Evolutionary conservation across 805 yeast species (phyloP).

Genomic region (Maudiozyma bulderi): DNA sequence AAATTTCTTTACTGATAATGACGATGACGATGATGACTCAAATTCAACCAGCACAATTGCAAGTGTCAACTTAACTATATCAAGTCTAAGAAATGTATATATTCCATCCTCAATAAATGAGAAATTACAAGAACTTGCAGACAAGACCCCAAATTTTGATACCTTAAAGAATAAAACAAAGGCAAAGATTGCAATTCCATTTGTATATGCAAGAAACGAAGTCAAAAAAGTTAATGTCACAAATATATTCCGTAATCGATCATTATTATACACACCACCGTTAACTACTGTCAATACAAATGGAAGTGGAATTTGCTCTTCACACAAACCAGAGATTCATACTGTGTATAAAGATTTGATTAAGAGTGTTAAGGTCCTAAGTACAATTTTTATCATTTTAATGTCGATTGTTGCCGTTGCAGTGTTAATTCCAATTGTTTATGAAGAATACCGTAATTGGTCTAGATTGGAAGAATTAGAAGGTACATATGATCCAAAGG

Average conservation of each 20-base stretch:
- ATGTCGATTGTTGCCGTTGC: slow-evolving; percentile 35
- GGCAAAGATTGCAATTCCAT: slow-evolving; percentile 48
- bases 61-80: slow-evolving; percentile 50
- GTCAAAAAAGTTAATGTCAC: slow-evolving; percentile 30
- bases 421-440: slow-evolving; percentile 35
- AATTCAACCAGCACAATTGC: slow-evolving; percentile 21
- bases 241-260: slow-evolving; percentile 11
- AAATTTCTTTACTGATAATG: slow-evolving; percentile 43
- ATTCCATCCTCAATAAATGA: slow-evolving; percentile 59
- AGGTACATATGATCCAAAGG: background rate
- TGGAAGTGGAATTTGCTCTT: slow-evolving; percentile 32
- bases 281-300: slow-evolving; percentile 11
- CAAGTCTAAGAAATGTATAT: slow-evolving; percentile 43
- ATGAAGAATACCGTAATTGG: slow-evolving; percentile 43
- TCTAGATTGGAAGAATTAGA: slow-evolving; percentile 32
- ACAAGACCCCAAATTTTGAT: slow-evolving; percentile 55
- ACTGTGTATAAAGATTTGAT: slow-evolving; percentile 29
- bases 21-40: slow-evolving; percentile 29
- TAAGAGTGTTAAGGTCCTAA: slow-evolving; percentile 27
- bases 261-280: slow-evolving; percentile 35
- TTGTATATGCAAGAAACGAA: slow-evolving; percentile 36
- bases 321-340: slow-evolving; percentile 32
- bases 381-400: slow-evolving; percentile 33
- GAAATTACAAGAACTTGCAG: slow-evolving; percentile 42
- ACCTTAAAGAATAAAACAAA: slow-evolving; percentile 53